Evolutionary conservation across 805 yeast genomes (phyloP).

Genomic region (Saturnispora hagleri): DNA sequence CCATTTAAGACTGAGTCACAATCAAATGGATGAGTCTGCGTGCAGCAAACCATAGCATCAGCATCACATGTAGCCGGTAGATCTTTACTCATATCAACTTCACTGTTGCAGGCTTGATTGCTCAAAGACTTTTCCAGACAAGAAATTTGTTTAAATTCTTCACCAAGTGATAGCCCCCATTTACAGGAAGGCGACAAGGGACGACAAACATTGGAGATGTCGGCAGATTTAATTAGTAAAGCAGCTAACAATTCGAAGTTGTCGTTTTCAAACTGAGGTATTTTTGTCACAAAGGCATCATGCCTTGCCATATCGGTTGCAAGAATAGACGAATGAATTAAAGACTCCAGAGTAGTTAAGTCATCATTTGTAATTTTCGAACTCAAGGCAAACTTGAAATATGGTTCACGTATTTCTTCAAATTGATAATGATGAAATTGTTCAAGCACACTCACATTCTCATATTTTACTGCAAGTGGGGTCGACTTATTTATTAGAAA

Average conservation of each 20-base stretch:
- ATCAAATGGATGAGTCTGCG: not conserved
- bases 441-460: slow-evolving; percentile 68
- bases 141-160: slow-evolving; percentile 67
- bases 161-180: slow-evolving; percentile 77
- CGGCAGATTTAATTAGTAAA: slow-evolving; percentile 85
- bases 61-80: slow-evolving; percentile 26
- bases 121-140: slow-evolving; percentile 32
- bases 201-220: slow-evolving; percentile 86
- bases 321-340: slow-evolving; percentile 32
- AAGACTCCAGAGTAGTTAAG: not conserved
- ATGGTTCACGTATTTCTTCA: slow-evolving; percentile 28
- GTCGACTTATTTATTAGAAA: slow-evolving; percentile 51
- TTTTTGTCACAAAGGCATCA: slow-evolving; percentile 52
- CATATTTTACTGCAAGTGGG: slow-evolving; percentile 54
- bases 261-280: slow-evolving; percentile 29
- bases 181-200: slow-evolving; percentile 65
- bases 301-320: slow-evolving; percentile 95
- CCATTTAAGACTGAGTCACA: slow-evolving; percentile 5
- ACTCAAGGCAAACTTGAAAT: slow-evolving; percentile 3
- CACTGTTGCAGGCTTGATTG: not conserved
- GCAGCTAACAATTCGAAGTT: slow-evolving; percentile 42
- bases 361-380: not conserved
- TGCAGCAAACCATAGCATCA: slow-evolving; percentile 18
- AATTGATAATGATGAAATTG: slow-evolving; percentile 70
- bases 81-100: too few species aligned